Base-by-base conservation (phyloP, 306 rosid species). In the Psophocarpus tetragonolobus region DNA sequence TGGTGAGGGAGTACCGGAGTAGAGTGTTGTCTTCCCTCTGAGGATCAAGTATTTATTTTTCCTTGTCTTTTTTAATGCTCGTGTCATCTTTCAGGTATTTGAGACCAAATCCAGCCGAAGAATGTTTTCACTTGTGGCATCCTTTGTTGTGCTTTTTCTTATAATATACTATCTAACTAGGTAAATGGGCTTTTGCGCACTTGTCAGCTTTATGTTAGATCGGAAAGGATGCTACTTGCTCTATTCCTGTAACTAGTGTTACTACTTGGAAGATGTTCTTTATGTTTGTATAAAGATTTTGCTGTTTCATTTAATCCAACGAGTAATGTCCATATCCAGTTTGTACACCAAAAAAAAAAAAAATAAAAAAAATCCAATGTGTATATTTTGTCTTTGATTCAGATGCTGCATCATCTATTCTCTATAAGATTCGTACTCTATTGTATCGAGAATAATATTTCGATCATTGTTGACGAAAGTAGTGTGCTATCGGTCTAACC, bases 71-170 rank as follows among this genome's bases (percentile, higher is more conserved):
- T 64, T 66, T 61, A 67, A 81, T 47, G 26, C 17, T 41, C 6
- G 58, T 80, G 76, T 73, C 36, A 18, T 68, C 58, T 63, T 84
- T 66, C 85, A 94, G 98, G 97, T 94, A 56, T 92, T 94, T n/a
- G 98, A 94, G 87, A 89, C 94, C 56, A 94, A 94, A 85, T 94
- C 98, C 39, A 90, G 97, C 84, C 80, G 89, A 82, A 87, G 92
- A 84, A 90, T 94, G 98, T 90, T 92, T 79, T 72, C 97, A 2
- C 92, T 94, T 38, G 98, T 90, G 44, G 94, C 89, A 66, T 91
- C 96, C 21, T 94, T 92, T 69, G 91, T 94, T 76, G 89, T 91
- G 39, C 27, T 94, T 83, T 94, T 94, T 84, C 92, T 94, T 32
- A 82, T 94, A 36, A 82, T 94, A 75, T 94, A 94, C 87, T 94